phyloP scores from a whole-genome alignment of 768 basidiomycete species.

The Candolleomyces eurysporus region DNA sequence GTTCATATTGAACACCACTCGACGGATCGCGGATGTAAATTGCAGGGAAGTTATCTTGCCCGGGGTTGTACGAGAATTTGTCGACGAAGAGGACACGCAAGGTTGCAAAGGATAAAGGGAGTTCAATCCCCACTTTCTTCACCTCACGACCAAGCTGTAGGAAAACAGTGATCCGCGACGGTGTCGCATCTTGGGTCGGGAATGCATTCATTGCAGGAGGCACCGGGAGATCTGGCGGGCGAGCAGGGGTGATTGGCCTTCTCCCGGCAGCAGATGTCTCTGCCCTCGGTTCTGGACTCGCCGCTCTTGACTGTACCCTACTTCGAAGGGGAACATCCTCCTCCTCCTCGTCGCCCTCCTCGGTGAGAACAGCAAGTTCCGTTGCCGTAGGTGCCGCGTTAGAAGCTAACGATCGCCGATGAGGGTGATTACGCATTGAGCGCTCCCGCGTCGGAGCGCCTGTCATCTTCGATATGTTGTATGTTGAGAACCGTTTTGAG shows the following conservation, averaged over 20 bases:
- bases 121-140: constrained; percentile 78
- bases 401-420: constrained; percentile 65
- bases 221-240: constrained; percentile 25
- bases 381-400: constrained; percentile 57
- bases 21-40: constrained; percentile 93
- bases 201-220: constrained; percentile 37
- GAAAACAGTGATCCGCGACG: constrained; percentile 67
- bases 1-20: constrained; percentile 91
- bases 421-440: constrained; percentile 48
- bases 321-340: constrained; percentile 18
- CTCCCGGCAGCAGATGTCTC: background rate
- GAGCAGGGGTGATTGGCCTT: constrained; percentile 20
- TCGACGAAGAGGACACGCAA: constrained; percentile 90
- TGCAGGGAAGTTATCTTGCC: constrained; percentile 89
- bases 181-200: constrained; percentile 9
- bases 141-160: constrained; percentile 89
- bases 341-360: constrained; percentile 64
- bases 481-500: constrained; percentile 93
- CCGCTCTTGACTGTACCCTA: constrained; percentile 27
- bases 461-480: constrained; percentile 93
- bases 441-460: constrained; percentile 51
- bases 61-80: constrained; percentile 91
- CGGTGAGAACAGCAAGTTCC: constrained; percentile 72
- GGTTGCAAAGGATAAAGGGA: constrained; percentile 66
- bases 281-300: constrained; percentile 37